phyloP scores from a whole-genome alignment of 352 stramenopile genomes.

The Globisporangium nagaii region DNA sequence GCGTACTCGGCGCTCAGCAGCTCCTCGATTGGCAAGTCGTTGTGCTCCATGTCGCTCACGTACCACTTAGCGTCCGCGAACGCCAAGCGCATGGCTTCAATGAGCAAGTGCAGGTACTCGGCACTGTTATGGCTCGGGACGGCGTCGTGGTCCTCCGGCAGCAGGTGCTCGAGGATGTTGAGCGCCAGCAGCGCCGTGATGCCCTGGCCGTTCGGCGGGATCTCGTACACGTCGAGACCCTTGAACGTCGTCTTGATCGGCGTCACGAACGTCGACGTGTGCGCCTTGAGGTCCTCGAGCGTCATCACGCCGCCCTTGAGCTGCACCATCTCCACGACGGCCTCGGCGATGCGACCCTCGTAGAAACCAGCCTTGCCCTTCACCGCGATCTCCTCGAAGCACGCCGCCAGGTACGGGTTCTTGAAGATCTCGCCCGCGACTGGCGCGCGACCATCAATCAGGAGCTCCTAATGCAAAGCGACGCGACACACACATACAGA shows the following conservation, averaged over 20 bases:
- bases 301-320: constrained; percentile 64
- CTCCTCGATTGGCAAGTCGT: constrained; percentile 45
- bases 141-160: constrained; percentile 23
- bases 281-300: constrained; percentile 80
- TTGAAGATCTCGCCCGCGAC: constrained; percentile 74
- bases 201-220: constrained; percentile 95
- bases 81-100: constrained; percentile 91
- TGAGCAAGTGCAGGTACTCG: constrained; percentile 86
- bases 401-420: constrained; percentile 84
- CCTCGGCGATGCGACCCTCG: constrained; percentile 73
- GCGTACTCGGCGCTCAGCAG: constrained; percentile 82
- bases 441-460: constrained; percentile 47
- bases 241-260: constrained; percentile 88
- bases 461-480: constrained; percentile 25
- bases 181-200: constrained; percentile 94
- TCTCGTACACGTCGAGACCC: constrained; percentile 89
- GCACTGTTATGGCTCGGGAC: constrained; percentile 43
- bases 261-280: constrained; percentile 88
- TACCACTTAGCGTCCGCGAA: constrained; percentile 90
- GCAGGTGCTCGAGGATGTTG: constrained; percentile 82
- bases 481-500: background rate
- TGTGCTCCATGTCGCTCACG: constrained; percentile 75
- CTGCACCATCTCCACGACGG: constrained; percentile 82
- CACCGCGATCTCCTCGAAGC: constrained; percentile 80
- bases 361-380: constrained; percentile 89